A percentile compares a stretch with the other conserved stretches of the same genome.
These are phyloP conservation scores for Tricharina praecox DNA, from an alignment of 495 filamentous ascomycete genomes.

Conservation along the genomic window DNA sequence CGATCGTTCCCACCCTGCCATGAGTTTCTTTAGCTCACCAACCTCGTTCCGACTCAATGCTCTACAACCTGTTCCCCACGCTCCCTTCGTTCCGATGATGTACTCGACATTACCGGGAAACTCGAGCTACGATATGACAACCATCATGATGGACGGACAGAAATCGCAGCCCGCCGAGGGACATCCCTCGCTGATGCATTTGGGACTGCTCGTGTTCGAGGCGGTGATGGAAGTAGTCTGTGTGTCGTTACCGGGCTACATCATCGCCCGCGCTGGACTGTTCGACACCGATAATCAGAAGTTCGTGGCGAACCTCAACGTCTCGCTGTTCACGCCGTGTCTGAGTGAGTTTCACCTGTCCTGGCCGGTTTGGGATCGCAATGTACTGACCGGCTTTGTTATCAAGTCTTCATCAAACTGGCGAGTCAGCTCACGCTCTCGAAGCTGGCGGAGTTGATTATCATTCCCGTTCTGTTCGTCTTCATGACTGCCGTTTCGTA, in stretches of 20 bases:
- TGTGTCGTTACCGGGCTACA: constrained; percentile 87
- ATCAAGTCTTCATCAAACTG: constrained; percentile 89
- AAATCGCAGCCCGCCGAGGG: constrained; percentile 10
- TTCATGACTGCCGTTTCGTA: constrained; percentile 77
- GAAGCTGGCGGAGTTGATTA: constrained; percentile 72
- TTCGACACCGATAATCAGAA: constrained; percentile 92
- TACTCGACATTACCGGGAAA: constrained; percentile 15
- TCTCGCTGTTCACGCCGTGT: constrained; percentile 86
- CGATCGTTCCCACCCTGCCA: not conserved
- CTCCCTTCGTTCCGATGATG: constrained; percentile 16
- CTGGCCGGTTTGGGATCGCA: not conserved
- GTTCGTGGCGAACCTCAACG: constrained; percentile 87
- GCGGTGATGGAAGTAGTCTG: constrained; percentile 92
- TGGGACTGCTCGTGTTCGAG: constrained; percentile 81
- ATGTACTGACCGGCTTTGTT: too few species aligned
- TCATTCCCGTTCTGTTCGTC: constrained; percentile 86
- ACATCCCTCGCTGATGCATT: constrained; percentile 43
- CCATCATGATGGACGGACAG: too few species aligned
- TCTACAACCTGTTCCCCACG: constrained; percentile 7
- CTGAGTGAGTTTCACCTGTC: constrained; percentile 47
- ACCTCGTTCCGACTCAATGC: constrained; percentile 44
- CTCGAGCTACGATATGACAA: constrained; percentile 8
- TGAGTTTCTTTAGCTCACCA: constrained; percentile 36
- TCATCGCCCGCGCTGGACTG: constrained; percentile 73
- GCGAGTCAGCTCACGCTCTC: constrained; percentile 86